Percentiles rank a stretch among this genome's conserved stretches.
Conservation (phyloP, 352 stramenopile genomes). For the Thalassiosira livingstoniorum region DNA sequence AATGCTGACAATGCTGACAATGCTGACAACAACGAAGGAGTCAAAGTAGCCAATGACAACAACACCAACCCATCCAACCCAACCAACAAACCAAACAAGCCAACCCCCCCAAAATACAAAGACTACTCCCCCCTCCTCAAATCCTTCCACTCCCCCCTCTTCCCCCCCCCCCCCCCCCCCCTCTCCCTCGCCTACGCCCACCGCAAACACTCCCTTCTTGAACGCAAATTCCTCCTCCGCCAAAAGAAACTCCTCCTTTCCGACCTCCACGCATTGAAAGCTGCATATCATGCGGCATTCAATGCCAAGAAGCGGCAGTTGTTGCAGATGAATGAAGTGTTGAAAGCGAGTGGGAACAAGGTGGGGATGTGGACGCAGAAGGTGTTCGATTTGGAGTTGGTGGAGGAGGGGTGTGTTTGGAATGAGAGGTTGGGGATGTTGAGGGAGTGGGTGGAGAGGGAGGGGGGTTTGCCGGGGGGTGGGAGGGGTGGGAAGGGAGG, state of each 20-base stretch:
- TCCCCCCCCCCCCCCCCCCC: slow-evolving; percentile 17
- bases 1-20: too few species aligned
- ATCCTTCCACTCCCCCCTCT: slow-evolving; percentile 24
- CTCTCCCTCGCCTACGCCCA: slow-evolving; percentile 26
- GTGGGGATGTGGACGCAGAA: slow-evolving; percentile 34
- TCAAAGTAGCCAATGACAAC: too few species aligned
- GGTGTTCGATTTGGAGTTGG: slow-evolving; percentile 41
- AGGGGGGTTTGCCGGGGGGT: slow-evolving; percentile 8
- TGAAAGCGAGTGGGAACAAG: slow-evolving; percentile 22
- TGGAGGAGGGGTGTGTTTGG: slow-evolving; percentile 18
- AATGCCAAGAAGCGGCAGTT: slow-evolving; percentile 14
- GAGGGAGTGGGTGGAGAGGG: slow-evolving; percentile 6
- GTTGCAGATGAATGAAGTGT: not conserved
- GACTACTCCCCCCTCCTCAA: slow-evolving; percentile 19
- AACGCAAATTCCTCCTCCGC: slow-evolving; percentile 2
- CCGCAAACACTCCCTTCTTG: not conserved
- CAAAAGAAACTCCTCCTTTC: slow-evolving; percentile 10
- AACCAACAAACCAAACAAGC: too few species aligned
- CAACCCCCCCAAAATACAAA: too few species aligned
- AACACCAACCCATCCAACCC: too few species aligned
- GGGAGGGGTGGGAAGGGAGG: not conserved
- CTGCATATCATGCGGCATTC: slow-evolving; percentile 10
- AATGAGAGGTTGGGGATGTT: slow-evolving; percentile 38
- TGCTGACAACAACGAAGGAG: too few species aligned
- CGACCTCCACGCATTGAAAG: slow-evolving; percentile 7